A percentile compares a stretch with the other conserved stretches of the same genome.
phyloP scores from a whole-genome alignment of 345 rosid genomes.

The Gossypium rotundifolium region DNA sequence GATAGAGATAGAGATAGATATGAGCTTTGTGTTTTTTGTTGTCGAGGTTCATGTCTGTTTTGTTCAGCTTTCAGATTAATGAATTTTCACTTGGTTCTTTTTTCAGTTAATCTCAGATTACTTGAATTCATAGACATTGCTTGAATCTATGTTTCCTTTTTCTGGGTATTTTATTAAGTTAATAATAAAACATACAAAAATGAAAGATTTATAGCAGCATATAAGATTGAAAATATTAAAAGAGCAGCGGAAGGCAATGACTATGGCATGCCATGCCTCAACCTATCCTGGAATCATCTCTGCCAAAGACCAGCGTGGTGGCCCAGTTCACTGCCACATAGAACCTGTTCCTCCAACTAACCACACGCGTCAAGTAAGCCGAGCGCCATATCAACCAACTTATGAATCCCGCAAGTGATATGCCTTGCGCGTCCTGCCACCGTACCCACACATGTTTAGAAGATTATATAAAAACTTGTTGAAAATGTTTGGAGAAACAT shows the following conservation, averaged over 20 bases:
- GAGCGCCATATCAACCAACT: slow-evolving; percentile 69
- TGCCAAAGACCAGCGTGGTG: slow-evolving; percentile 66
- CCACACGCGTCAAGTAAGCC: slow-evolving; percentile 63
- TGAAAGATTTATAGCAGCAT: not conserved
- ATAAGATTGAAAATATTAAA: slow-evolving; percentile 3
- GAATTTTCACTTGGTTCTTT: not conserved
- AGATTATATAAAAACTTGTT: not conserved
- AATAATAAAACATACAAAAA: not conserved
- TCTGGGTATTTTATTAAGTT: not conserved
- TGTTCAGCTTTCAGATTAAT: slow-evolving; percentile 13
- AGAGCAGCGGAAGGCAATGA: not conserved
- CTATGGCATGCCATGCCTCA: not conserved
- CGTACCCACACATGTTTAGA: not conserved
- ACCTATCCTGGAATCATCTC: slow-evolving; percentile 61
- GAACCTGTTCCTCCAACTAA: slow-evolving; percentile 75
- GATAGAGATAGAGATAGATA: not conserved
- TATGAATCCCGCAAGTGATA: slow-evolving; percentile 48
- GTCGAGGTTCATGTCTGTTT: slow-evolving; percentile 12
- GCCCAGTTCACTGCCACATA: slow-evolving; percentile 74
- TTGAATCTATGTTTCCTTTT: not conserved
- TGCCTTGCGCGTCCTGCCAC: slow-evolving; percentile 48
- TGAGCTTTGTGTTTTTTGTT: not conserved
- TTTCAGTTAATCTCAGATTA: not conserved
- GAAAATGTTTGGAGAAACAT: too few relatives aligned
- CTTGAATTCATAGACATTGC: not conserved